These are phyloP conservation scores for Microbotryum lychnidis-dioicae DNA, from an alignment of 1,284 basidiomycete genomes.

Conservation along the genomic window DNA sequence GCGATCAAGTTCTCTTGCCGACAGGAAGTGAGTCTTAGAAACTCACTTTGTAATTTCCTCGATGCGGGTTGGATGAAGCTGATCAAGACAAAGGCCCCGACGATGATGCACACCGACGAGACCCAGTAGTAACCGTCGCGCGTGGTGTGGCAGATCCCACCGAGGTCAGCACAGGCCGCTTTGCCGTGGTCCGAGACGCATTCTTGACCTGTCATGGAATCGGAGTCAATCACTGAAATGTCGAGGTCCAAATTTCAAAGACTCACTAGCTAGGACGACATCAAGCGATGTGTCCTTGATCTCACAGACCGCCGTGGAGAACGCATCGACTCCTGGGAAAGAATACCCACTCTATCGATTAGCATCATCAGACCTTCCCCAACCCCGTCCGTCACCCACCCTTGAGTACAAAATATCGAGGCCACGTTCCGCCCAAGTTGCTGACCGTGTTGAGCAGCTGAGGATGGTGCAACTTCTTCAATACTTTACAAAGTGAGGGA, in stretches of 20 bases:
- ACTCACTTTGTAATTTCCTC: slow-evolving; percentile 71
- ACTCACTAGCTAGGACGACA: slow-evolving; percentile 4
- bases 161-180: slow-evolving; percentile 61
- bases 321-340: slow-evolving; percentile 65
- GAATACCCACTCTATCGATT: slow-evolving; percentile 13
- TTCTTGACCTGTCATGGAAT: slow-evolving; percentile 53
- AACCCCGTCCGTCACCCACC: slow-evolving; percentile 42
- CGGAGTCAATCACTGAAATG: background rate
- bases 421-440: slow-evolving; percentile 98
- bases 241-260: slow-evolving; percentile 19
- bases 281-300: slow-evolving; percentile 50
- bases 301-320: slow-evolving; percentile 72
- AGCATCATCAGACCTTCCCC: background rate
- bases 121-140: slow-evolving; percentile 90
- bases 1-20: background rate
- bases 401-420: slow-evolving; percentile 84
- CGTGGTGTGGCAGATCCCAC: slow-evolving; percentile 71
- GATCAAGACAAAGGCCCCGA: slow-evolving; percentile 65
- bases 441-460: slow-evolving; percentile 91
- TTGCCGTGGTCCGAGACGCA: slow-evolving; percentile 88
- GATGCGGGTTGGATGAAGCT: slow-evolving; percentile 77
- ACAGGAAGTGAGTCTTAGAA: too few relatives aligned
- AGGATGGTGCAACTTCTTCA: background rate
- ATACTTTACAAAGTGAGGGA: too few relatives aligned
- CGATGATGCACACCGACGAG: slow-evolving; percentile 63